phyloP scores from a whole-genome alignment of 306 rosid genomes.

The Cicer yamashitae region DNA sequence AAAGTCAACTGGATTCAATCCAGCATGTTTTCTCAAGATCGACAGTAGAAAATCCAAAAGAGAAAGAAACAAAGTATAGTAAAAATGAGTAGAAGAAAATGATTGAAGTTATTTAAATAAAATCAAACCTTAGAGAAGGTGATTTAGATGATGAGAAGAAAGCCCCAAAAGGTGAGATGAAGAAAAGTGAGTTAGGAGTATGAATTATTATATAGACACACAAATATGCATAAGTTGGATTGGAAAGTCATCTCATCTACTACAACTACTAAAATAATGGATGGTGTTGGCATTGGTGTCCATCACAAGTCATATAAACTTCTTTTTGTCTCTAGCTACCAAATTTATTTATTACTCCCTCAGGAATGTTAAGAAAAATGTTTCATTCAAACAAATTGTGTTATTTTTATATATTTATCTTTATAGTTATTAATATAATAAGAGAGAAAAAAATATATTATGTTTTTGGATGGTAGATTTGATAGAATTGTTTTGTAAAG shows the following conservation, averaged over 20 bases:
- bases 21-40: neutral
- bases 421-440: too few relatives aligned
- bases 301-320: neutral
- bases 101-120: neutral
- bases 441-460: too few relatives aligned
- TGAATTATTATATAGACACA: neutral
- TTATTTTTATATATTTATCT: too few relatives aligned
- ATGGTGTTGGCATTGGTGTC: neutral
- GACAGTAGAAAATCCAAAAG: slow-evolving; percentile 13
- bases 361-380: too few relatives aligned
- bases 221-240: neutral
- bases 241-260: slow-evolving; percentile 9
- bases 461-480: too few relatives aligned
- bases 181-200: neutral
- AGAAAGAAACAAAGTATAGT: slow-evolving; percentile 6
- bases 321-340: neutral
- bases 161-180: neutral
- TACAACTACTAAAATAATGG: neutral
- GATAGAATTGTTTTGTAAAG: too few relatives aligned
- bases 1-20: slow-evolving; percentile 18
- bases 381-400: too few relatives aligned
- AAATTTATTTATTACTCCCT: too few relatives aligned
- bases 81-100: slow-evolving; percentile 5
- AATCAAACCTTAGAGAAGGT: slow-evolving; percentile 46
- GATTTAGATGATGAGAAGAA: neutral